Evolutionary conservation across 768 basidiomycete species (phyloP), one percentile per base, ranked within the genome.

Genomic region (Pholiota microspora): DNA sequence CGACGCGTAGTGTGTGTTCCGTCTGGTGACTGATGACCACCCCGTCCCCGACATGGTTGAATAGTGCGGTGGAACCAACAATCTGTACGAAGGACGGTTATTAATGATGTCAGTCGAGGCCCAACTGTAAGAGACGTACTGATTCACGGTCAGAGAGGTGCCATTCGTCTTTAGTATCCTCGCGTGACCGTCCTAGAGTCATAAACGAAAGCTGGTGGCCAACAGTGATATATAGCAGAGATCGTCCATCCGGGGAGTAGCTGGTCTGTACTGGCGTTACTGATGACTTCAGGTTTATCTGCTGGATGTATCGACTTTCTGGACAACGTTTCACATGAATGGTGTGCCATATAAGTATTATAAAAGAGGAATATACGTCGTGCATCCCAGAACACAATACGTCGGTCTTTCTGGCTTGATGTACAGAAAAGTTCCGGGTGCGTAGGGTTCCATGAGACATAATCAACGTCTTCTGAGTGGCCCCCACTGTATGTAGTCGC

Each of bases 341-440:
- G 24, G 7, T 23, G 16, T 7, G 40, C 7, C 5, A 48, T 2
- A 31, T 25, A 23, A 4, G 31, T 15, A 45, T 21, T 35, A 8
- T 42, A 42, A 28, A 42, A 25, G 44, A 25, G 16, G 9, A 47
- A 71, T 83, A 59, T 71, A 92, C 90, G 89, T 68, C 90, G 76
- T 15, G 88, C 87, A 66, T 93, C 90, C 89, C 90, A 93, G 62
- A 91, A 92, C 1, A 87, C 85, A 24, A 92, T 78, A 23, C 82
- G 76, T 59, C 84, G 76, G 60, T 93, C 90, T 62, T 81, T 86
- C 64, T 85, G 83, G 60, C 89, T 85, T 13, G 88, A 89, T 0
- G 90, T 85, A 56, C 86, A 90, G 64, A 93, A 89, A 13, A 91
- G 70, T 34, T 92, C 90, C 3, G 90, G 88, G 60, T 92, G 89